Conservation (phyloP, 2,329 filamentous ascomycete genomes). For the Ceratocystis ficicola region DNA sequence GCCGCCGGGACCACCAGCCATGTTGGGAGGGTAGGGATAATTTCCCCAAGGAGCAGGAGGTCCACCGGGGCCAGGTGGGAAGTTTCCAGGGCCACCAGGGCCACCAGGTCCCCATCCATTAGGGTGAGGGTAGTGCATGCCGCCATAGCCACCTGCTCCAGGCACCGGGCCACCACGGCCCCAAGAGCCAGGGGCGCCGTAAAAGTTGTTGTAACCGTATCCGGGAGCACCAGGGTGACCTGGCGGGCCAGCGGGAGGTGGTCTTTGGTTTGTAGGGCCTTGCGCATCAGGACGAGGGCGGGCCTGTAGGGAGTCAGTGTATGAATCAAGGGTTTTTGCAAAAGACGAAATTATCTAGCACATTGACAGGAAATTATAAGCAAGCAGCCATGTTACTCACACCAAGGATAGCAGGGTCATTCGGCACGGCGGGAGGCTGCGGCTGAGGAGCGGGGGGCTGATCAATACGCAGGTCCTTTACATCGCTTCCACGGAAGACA, state of each 20-base stretch:
- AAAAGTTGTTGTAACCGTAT: slow-evolving; percentile 30
- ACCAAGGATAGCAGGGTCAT: slow-evolving; percentile 92
- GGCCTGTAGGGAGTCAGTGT: slow-evolving; percentile 16
- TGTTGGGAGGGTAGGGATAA: slow-evolving; percentile 46
- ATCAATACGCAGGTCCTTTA: slow-evolving; percentile 93
- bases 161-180: slow-evolving; percentile 40
- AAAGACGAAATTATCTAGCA: neutral
- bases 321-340: neutral
- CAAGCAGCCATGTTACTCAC: slow-evolving; percentile 52
- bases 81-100: slow-evolving; percentile 57
- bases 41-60: slow-evolving; percentile 46
- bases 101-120: slow-evolving; percentile 69
- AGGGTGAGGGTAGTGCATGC: slow-evolving; percentile 57
- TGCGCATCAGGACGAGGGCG: slow-evolving; percentile 22
- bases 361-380: neutral
- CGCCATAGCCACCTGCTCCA: slow-evolving; percentile 27
- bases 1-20: slow-evolving; percentile 5
- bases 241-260: slow-evolving; percentile 10
- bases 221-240: slow-evolving; percentile 17
- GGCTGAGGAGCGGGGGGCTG: slow-evolving; percentile 65
- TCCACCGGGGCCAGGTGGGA: slow-evolving; percentile 46
- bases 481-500: slow-evolving; percentile 93
- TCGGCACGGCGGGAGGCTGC: slow-evolving; percentile 61
- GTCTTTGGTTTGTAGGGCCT: slow-evolving; percentile 14
- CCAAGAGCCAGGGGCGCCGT: slow-evolving; percentile 44